Evolutionary conservation across 768 basidiomycete species (phyloP), one percentile per base, ranked within the genome.

Genomic region (Plicaturopsis crispa): DNA sequence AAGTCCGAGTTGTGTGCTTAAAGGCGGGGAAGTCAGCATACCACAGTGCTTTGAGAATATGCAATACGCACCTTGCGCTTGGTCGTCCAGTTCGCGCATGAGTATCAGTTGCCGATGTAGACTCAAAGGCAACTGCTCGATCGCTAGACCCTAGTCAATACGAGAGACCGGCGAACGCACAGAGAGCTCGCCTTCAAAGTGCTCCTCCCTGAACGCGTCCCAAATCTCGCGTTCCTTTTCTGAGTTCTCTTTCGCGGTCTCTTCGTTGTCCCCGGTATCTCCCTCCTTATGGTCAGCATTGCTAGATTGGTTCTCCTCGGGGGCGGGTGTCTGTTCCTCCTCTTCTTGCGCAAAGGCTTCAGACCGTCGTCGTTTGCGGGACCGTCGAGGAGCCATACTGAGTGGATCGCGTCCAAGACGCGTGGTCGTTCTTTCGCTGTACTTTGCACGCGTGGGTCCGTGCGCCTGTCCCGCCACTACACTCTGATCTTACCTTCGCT

Each of bases 81-180:
- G 78, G 39, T 76, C 66, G 47, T 90, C 88, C 24, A 88, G 62
- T 54, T 91, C 86, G 5, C 68, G 65, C 57, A 88, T 70, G 21
- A 91, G 63, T 21, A 71, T 67, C 50, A 78, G 79, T 37, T 81
- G 79, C 31, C 88, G 67, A 42, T 82, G 78, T 16, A 90, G 55
- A 19, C 81, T 78, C 38, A 87, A 60, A 1, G 88, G 88, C 6
- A 91, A 59, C 53, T 88, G 84, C 42, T 87, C 84, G 36, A 89
- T 68, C 34, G 80, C 87, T 91, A 36, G 21, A 31, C 32, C 26
- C 16, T 18, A 24, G 23, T 36, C 38, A 36, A 31, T 23, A 23
- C 36, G 35, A 13, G 13, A 31, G 38, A 35, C 30, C 17, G 23
- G 23, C 5, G 13, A 31, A 26, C 14, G 24, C 20, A 33, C 24